These are phyloP conservation scores for Sonneratia caseolaris DNA, from an alignment of 345 rosid genomes.

Conservation along the genomic window DNA sequence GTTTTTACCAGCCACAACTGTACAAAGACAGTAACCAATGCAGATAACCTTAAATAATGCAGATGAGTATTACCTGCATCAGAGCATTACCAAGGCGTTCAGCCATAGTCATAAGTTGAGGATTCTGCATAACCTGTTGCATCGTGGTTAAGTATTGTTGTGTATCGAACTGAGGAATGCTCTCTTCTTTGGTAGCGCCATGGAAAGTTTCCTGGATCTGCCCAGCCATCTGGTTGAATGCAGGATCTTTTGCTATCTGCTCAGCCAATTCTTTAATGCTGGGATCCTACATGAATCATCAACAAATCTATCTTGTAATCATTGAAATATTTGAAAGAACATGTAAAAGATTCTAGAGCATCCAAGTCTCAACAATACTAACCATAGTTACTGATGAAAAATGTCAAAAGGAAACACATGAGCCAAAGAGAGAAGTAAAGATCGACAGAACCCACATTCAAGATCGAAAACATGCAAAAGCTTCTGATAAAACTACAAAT, in stretches of 20 bases:
- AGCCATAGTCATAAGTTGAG: conserved; percentile 90
- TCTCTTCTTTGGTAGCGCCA: conserved; percentile 40
- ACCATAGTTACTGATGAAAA: not conserved
- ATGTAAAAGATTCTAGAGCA: not conserved
- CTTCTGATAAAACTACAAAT: not conserved
- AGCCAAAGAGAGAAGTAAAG: not conserved
- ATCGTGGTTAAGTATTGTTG: conserved; percentile 71
- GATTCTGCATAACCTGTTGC: conserved; percentile 98
- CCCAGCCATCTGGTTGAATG: conserved; percentile 94
- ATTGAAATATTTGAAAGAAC: not conserved
- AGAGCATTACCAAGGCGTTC: conserved; percentile 84
- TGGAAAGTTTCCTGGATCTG: conserved; percentile 80
- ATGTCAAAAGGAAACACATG: not conserved
- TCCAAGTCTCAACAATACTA: not conserved
- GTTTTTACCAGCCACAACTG: not conserved
- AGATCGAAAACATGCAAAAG: not conserved
- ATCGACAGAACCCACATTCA: not conserved
- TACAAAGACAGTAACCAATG: not conserved
- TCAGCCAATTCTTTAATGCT: conserved; percentile 88
- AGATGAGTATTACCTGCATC: conserved; percentile 50
- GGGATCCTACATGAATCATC: conserved; percentile 49
- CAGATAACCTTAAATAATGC: not conserved
- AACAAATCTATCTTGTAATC: not conserved
- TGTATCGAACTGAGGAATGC: conserved; percentile 59
- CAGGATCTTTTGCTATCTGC: conserved; percentile 88